Evolutionary conservation across 1,139 yeast species (phyloP).

Genomic region (Pneumocystis sp.): DNA sequence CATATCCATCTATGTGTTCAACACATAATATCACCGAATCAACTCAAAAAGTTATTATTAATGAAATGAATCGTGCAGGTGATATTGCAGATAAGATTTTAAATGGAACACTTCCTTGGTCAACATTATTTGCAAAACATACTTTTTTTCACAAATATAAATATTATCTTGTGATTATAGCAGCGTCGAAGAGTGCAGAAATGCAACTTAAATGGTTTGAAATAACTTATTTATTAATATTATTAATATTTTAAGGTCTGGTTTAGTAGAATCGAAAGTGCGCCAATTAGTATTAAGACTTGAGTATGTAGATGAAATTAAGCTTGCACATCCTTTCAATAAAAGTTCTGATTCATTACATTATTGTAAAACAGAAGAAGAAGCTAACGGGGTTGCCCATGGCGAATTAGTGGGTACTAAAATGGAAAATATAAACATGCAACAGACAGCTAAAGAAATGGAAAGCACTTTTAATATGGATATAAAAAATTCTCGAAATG

Average conservation of each 20-base stretch:
- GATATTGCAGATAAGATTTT: conserved; percentile 56
- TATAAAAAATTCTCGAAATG: conserved; percentile 18
- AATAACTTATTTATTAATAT: background rate
- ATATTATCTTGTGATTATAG: conserved; percentile 69
- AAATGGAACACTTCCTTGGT: conserved; percentile 53
- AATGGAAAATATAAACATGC: conserved; percentile 15
- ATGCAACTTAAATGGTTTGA: conserved; percentile 70
- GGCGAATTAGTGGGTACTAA: conserved; percentile 36
- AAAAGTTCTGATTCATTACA: conserved; percentile 54
- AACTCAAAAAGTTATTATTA: conserved; percentile 63
- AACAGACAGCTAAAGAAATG: conserved; percentile 1
- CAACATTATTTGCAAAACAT: conserved; percentile 60
- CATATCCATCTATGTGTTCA: conserved; percentile 98
- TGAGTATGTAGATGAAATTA: conserved; percentile 54
- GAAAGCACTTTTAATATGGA: background rate
- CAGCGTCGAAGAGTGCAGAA: conserved; percentile 61
- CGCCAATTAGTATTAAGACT: conserved; percentile 68
- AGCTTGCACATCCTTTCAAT: conserved; percentile 77
- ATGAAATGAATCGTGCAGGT: conserved; percentile 62
- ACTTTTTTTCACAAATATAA: conserved; percentile 70
- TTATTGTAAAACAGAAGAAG: conserved; percentile 38
- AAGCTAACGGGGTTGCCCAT: conserved; percentile 39
- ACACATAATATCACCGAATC: conserved; percentile 87
- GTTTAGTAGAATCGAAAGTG: conserved; percentile 60
- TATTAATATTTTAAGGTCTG: conserved; percentile 35